Conservation (phyloP, 768 basidiomycete species). For the Harrya chromipes region DNA sequence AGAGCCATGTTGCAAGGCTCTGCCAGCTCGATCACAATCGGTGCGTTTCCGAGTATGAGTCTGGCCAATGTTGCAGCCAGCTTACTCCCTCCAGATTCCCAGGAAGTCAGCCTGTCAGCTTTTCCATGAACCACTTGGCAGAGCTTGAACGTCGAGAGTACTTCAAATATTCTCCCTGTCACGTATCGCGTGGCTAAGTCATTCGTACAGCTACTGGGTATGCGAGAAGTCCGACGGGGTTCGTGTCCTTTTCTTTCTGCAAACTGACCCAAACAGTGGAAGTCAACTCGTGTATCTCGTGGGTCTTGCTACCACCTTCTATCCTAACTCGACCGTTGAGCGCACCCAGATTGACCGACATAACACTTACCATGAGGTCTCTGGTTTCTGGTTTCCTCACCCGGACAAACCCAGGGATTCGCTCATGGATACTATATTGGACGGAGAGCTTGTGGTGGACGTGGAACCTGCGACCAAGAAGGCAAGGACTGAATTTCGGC, state of each 20-base stretch:
- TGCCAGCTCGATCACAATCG: slow-evolving; percentile 64
- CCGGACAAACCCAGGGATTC: slow-evolving; percentile 67
- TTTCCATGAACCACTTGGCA: slow-evolving; percentile 62
- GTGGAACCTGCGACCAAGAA: slow-evolving; percentile 70
- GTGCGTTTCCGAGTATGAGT: slow-evolving; percentile 36
- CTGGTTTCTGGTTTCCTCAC: slow-evolving; percentile 87
- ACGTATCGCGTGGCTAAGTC: slow-evolving; percentile 12
- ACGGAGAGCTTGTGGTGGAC: slow-evolving; percentile 94
- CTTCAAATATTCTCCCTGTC: slow-evolving; percentile 1
- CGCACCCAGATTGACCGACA: slow-evolving; percentile 84
- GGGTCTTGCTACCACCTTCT: slow-evolving; percentile 26
- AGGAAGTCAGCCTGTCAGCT: slow-evolving; percentile 94
- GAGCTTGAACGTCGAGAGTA: slow-evolving; percentile 86
- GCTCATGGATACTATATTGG: slow-evolving; percentile 77
- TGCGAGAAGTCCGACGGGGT: slow-evolving; percentile 98
- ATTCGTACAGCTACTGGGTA: slow-evolving; percentile 83
- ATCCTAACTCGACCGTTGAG: slow-evolving; percentile 5
- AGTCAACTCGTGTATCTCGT: slow-evolving; percentile 76
- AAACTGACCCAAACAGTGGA: slow-evolving; percentile 49
- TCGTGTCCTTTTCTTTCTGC: slow-evolving; percentile 81
- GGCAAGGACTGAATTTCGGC: slow-evolving; percentile 40
- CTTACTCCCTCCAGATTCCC: slow-evolving; percentile 64
- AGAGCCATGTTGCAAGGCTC: slow-evolving; percentile 55
- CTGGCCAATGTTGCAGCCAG: not conserved
- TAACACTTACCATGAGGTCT: slow-evolving; percentile 73